Evolutionary conservation across 192 early-diverging fungal species (phyloP).

Genomic region (Umbelopsis sp.): DNA sequence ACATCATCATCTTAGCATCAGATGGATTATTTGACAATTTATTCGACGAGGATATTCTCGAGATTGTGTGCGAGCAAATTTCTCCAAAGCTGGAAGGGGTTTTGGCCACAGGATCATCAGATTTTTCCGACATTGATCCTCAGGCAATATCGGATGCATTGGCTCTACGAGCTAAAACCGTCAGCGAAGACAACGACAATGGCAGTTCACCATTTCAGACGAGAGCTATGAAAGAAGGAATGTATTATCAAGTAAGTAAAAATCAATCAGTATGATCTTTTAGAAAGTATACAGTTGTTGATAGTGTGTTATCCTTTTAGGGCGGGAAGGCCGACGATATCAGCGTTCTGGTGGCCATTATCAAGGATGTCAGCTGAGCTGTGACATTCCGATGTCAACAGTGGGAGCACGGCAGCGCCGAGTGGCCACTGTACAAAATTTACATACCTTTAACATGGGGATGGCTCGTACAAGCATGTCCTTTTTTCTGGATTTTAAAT

Average conservation of each 20-base stretch:
- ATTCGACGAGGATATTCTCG: constrained; percentile 97
- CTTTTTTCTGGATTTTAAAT: background rate
- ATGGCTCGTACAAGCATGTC: background rate
- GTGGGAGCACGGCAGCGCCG: constrained; percentile 1
- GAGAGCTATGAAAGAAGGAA: constrained; percentile 91
- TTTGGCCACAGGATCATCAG: constrained; percentile 11
- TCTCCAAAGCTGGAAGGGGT: constrained; percentile 28
- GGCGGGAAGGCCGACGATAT: constrained; percentile 98
- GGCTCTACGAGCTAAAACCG: constrained; percentile 71
- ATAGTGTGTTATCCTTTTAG: constrained; percentile 59
- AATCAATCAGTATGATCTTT: background rate
- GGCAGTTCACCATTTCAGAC: constrained; percentile 86
- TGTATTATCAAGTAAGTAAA: constrained; percentile 41
- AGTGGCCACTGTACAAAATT: background rate
- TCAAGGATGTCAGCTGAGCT: constrained; percentile 47
- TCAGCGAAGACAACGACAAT: constrained; percentile 77
- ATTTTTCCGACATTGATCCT: constrained; percentile 57
- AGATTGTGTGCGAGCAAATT: constrained; percentile 65
- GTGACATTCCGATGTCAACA: background rate
- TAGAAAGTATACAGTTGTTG: constrained; percentile 27
- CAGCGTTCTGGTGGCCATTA: constrained; percentile 84
- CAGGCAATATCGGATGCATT: constrained; percentile 78
- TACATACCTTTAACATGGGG: background rate
- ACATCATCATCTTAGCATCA: constrained; percentile 91
- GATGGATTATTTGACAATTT: constrained; percentile 99